Evolutionary conservation across 2,329 filamentous ascomycete genomes (phyloP).

Genomic region (Zalaria sp.): DNA sequence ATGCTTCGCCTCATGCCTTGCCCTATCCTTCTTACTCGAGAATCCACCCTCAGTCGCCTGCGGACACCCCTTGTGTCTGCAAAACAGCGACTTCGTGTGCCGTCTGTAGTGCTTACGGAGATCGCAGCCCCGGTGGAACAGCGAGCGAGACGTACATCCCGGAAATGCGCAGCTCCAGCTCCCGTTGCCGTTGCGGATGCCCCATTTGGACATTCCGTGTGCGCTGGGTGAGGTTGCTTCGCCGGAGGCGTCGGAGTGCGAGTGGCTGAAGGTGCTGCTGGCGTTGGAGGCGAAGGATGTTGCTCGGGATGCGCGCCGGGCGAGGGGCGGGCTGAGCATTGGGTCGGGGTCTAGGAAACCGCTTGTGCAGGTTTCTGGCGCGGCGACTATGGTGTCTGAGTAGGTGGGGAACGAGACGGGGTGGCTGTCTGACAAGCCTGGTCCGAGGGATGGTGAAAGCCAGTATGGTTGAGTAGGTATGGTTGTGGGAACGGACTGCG

Average conservation of each 20-base stretch:
- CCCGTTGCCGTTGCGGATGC: conserved; percentile 29
- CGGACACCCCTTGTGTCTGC: conserved; percentile 43
- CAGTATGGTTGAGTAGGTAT: too few species aligned
- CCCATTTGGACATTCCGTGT: conserved; percentile 20
- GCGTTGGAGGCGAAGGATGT: conserved; percentile 15
- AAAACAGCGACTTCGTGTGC: conserved; percentile 48
- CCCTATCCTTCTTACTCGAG: conserved; percentile 48
- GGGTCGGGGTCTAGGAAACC: too few species aligned
- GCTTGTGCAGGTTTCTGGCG: background rate
- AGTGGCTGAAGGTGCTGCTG: conserved; percentile 12
- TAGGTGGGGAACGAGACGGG: too few species aligned
- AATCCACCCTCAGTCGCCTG: conserved; percentile 43
- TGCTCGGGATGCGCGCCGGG: conserved; percentile 8
- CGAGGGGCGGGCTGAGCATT: background rate
- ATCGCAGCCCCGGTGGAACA: conserved; percentile 46
- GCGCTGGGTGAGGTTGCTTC: conserved; percentile 17
- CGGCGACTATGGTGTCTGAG: too few species aligned
- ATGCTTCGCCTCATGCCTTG: conserved; percentile 48
- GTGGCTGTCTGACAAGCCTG: too few species aligned
- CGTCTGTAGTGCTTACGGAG: conserved; percentile 49
- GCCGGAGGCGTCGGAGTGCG: conserved; percentile 12
- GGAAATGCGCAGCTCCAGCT: conserved; percentile 46
- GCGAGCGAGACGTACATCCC: conserved; percentile 43
- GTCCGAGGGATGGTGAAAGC: too few species aligned
- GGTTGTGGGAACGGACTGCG: too few species aligned